phyloP scores from a whole-genome alignment of 2,329 filamentous ascomycete genomes.

The Cladosporium sp. region DNA sequence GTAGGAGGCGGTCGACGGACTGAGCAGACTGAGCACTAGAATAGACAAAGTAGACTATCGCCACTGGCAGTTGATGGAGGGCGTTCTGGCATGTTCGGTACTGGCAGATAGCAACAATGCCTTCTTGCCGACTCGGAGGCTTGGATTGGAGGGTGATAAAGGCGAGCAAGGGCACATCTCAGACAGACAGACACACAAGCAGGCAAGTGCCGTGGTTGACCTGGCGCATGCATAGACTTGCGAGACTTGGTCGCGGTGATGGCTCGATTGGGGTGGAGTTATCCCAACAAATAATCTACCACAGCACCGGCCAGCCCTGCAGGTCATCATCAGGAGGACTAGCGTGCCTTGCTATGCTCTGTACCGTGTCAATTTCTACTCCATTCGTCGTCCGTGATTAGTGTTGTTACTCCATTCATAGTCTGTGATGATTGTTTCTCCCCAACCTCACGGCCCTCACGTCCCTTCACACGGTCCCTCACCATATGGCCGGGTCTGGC shows the following conservation, averaged over 20 bases:
- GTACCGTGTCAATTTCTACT: background rate
- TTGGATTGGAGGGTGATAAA: background rate
- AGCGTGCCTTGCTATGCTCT: constrained; percentile 4
- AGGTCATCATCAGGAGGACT: constrained; percentile 8
- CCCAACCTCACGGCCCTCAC: too few relatives aligned
- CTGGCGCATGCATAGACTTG: constrained; percentile 5
- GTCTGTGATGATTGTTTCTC: background rate
- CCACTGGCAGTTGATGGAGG: background rate
- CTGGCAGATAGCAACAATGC: background rate
- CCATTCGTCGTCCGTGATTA: too few relatives aligned
- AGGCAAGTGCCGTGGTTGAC: constrained; percentile 10
- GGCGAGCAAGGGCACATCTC: background rate
- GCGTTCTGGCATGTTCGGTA: background rate
- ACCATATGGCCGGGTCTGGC: background rate
- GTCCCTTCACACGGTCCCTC: too few relatives aligned
- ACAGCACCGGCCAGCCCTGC: background rate
- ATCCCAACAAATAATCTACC: constrained; percentile 2
- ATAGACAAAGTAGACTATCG: background rate
- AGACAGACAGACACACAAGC: too few relatives aligned
- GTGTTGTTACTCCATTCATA: constrained; percentile 7
- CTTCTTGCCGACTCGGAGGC: background rate
- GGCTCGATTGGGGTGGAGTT: background rate
- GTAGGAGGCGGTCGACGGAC: too few relatives aligned
- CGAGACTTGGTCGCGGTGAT: background rate
- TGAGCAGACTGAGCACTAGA: too few relatives aligned